Evolutionary conservation across 2,329 filamentous ascomycete genomes (phyloP), one percentile per base, ranked within the genome.

Genomic region (Amauroascus niger): DNA sequence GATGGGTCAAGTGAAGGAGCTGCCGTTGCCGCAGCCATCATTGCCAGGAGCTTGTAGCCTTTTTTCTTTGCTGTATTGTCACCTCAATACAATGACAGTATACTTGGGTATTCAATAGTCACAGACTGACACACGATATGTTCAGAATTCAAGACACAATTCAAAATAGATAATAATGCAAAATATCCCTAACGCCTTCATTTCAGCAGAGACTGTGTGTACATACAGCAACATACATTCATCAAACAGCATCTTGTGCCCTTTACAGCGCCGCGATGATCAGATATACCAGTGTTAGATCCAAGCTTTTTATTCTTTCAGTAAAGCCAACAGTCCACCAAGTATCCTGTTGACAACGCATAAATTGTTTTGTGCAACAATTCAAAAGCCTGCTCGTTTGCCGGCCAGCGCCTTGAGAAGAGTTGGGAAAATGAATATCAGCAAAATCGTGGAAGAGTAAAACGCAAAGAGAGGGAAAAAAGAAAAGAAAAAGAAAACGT

Each of bases 1-100:
- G 93, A 98, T 69, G 93, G 93, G 60, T 91, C 86, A 60, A 93
- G 91, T 79, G 93, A 97, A 14, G 91, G 91, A 60, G 93, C 91
- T 43, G 93, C 93, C 3, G 74, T 98, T 57, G 96, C 97, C 75
- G 93, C 93, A 6, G 82, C 82, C 5, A 65, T 84, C 65, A 84
- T 33, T 33, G 44, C 44, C 18, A n/a, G 14, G 13, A 39, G 13
- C n/a, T 39, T n/a, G 6, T 39, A 39, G 35, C 16, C 9, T 7
- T 16, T 18, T 3, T 6, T 6, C 6, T n/a, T n/a, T n/a, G n/a
- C n/a, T n/a, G n/a, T n/a, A n/a, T n/a, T n/a, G n/a, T n/a, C n/a
- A n/a, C n/a, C n/a, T n/a, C n/a, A n/a, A n/a, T n/a, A n/a, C n/a
- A n/a, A n/a, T n/a, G n/a, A n/a, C n/a, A n/a, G n/a, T n/a, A n/a